These are phyloP conservation scores for Urtica urens DNA, from an alignment of 306 rosid species.

Conservation along the genomic window DNA sequence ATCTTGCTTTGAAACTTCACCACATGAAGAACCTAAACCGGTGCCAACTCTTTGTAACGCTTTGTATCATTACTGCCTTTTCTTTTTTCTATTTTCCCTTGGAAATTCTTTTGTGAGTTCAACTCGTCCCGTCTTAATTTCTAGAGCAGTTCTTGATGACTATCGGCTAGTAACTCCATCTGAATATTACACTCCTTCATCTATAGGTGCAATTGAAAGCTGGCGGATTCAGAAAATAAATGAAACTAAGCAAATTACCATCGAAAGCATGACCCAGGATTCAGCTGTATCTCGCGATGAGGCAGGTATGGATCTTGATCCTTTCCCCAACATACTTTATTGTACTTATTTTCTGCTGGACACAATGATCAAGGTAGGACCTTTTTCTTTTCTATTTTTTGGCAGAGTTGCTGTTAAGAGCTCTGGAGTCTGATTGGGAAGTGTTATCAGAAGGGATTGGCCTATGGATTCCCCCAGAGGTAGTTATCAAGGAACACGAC, in stretches of 20 bases:
- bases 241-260: slow-evolving; percentile 36
- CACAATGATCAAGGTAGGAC: not conserved
- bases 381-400: slow-evolving; percentile 4
- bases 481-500: slow-evolving; percentile 43
- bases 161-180: too few relatives aligned
- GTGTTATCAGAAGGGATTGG: slow-evolving; percentile 67
- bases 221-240: slow-evolving; percentile 74
- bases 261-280: slow-evolving; percentile 19
- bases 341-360: slow-evolving; percentile 1
- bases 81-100: too few relatives aligned
- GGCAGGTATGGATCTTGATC: slow-evolving; percentile 43
- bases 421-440: slow-evolving; percentile 70
- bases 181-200: too few relatives aligned
- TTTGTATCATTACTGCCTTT: too few relatives aligned
- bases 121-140: too few relatives aligned
- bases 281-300: slow-evolving; percentile 41
- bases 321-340: not conserved
- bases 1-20: too few relatives aligned
- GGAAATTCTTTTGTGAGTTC: too few relatives aligned
- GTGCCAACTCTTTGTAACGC: too few relatives aligned
- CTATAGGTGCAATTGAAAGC: slow-evolving; percentile 56
- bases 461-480: slow-evolving; percentile 68
- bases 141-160: too few relatives aligned
- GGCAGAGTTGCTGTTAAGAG: slow-evolving; percentile 53
- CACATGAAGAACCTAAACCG: too few relatives aligned